Base-by-base conservation (phyloP, 345 rosid species). In the Brassica cretica region DNA sequence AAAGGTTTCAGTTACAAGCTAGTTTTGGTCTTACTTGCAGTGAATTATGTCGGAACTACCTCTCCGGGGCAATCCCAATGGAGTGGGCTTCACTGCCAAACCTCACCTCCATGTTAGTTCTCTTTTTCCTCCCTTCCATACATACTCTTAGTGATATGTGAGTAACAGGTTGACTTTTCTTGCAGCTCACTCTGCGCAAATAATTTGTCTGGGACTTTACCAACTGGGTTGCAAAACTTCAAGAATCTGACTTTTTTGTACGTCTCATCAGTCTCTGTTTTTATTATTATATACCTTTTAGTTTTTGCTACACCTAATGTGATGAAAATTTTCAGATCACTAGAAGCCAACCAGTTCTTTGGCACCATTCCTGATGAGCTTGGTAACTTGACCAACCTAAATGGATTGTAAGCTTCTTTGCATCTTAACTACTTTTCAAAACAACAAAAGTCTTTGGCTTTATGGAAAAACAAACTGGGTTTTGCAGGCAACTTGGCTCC, bases 321-420 rank as follows among this genome's bases (percentile, higher is more conserved):
- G n/a, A 46, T 8, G 24, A 5, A 46, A 63, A 8, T 8, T 64
- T 73, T 68, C 81, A 90, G 94, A 81, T 56, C 51, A 64, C 71
- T 90, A n/a, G 92, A 87, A 84, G 82, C 82, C 5, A 90, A 90
- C 78, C 74, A 78, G 21, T 86, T 90, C 79, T 87, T 76, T 21
- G 90, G 92, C 27, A 15, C 39, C 1, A 58, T 90, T 14, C 89
- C 94, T 46, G 39, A 82, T 3, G 88, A 88, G 77, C 78, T 87
- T 53, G 90, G 89, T 60, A 68, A 86, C 53, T 49, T 88, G 8
- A 80, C 74, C 63, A 85, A 74, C 75, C 76, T 88, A 76, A 21
- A n/a, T 7, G 41, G 35, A 14, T 60, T 90, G 92, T 90, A 88
- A 75, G 86, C 2, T 27, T 24, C 3, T 24, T 35, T 49, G 10